Evolutionary conservation across 163 green algal genomes (phyloP).

Genomic region (Scenedesmus sp.): DNA sequence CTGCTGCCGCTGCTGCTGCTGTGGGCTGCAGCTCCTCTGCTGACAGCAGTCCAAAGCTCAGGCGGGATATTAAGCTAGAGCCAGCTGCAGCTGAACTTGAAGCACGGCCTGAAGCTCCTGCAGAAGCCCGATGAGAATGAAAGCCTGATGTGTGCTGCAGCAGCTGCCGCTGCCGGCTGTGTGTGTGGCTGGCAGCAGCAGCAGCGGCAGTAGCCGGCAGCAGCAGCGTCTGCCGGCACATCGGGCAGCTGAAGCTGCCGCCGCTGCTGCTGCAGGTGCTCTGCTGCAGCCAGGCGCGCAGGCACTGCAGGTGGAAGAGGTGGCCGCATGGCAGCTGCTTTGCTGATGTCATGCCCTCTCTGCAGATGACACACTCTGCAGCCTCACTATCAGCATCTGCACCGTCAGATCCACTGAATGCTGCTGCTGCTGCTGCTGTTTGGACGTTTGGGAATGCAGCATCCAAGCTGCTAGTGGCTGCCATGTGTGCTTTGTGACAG

Average conservation of each 20-base stretch:
- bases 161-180: neutral
- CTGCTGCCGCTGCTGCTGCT: slow-evolving; percentile 1
- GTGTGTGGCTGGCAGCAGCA: neutral
- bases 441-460: slow-evolving; percentile 60
- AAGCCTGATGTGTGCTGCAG: neutral
- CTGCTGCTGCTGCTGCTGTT: neutral
- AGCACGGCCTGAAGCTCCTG: neutral
- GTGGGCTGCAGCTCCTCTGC: neutral
- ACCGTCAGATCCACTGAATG: neutral
- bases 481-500: slow-evolving; percentile 36
- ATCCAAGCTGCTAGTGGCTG: slow-evolving; percentile 56
- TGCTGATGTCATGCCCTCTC: slow-evolving; percentile 58
- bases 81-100: neutral
- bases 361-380: slow-evolving; percentile 66
- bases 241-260: slow-evolving; percentile 59
- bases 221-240: slow-evolving; percentile 43
- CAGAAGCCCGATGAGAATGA: neutral
- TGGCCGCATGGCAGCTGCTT: slow-evolving; percentile 73
- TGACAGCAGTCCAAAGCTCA: neutral
- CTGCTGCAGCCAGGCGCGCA: slow-evolving; percentile 75
- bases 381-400: neutral
- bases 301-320: slow-evolving; percentile 67
- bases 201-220: neutral
- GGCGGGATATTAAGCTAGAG: neutral
- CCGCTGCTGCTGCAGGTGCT: slow-evolving; percentile 43